Base-by-base conservation (phyloP, 371 early-diverging fungal genomes). In the Mucor sp. region DNA sequence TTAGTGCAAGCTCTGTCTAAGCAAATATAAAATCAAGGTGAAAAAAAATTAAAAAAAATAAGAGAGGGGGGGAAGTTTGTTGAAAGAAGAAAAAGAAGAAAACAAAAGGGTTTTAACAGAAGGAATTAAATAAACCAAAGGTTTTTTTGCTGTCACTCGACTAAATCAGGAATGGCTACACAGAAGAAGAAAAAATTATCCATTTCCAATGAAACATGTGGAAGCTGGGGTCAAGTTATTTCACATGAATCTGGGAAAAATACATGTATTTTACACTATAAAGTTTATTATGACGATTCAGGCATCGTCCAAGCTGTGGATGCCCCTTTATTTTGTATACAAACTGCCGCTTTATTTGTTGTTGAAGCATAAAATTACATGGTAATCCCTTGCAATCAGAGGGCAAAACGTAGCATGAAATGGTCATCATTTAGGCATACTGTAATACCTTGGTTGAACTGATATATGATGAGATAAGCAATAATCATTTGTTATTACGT, bases 141-240 rank as follows among this genome's bases (percentile, higher is more conserved):
- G 48, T 62, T 35, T 75, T n/a, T 93, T 32, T 78, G 90, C 60
- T 94, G 85, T 80, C 64, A 75, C 65, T 84, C 90, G 21, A 79
- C 76, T 61, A 78, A 87, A 75, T 74, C 75, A 58, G 77, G 70
- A 66, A 79, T 66, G 70, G 74, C 60, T 72, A 73, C 74, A 73
- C 66, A 66, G 66, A 63, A 63, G 60, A 60, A 66, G 6, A 30
- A 60, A 67, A 60, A 63, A 47, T 57, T 65, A 53, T 19, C 37
- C 39, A 41, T 64, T 47, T 62, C 62, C 58, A 72, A 65, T 65
- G 69, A 69, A 55, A 63, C 69, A 68, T 69, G 69, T 69, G 74
- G 60, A 64, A 62, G 50, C 65, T 60, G 62, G 53, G 66, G 64
- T 39, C 56, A 32, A 43, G n/a, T 37, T 59, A 63, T 58, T 68